Evolutionary conservation across 2,329 filamentous ascomycete species (phyloP).

Genomic region (Fusarium sp.): DNA sequence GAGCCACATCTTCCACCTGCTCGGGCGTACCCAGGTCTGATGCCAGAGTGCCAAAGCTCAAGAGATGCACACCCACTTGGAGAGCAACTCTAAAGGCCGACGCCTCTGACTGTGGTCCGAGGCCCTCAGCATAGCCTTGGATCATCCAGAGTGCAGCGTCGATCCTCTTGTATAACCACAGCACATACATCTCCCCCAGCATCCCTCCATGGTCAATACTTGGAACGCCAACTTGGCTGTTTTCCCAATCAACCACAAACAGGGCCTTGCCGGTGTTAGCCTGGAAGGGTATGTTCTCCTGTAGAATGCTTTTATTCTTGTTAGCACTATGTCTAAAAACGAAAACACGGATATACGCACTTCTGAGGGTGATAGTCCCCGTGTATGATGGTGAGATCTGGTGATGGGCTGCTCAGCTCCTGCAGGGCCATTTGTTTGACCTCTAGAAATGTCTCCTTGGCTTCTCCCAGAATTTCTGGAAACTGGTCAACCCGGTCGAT

Average conservation of each 20-base stretch:
- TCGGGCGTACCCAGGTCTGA: not conserved
- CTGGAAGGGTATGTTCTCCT: not conserved
- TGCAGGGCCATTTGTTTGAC: constrained; percentile 1
- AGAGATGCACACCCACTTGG: constrained; percentile 14
- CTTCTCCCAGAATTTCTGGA: not conserved
- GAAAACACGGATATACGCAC: not conserved
- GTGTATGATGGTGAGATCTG: not conserved
- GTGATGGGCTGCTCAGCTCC: not conserved
- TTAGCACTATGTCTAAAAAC: not conserved
- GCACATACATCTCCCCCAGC: constrained; percentile 9
- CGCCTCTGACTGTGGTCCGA: not conserved
- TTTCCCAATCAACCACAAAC: constrained; percentile 16
- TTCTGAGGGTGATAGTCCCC: constrained; percentile 12
- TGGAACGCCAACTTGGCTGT: not conserved
- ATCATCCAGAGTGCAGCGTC: constrained; percentile 2
- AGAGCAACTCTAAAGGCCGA: constrained; percentile 2
- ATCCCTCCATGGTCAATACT: constrained; percentile 15
- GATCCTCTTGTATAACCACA: not conserved
- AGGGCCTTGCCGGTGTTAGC: not conserved
- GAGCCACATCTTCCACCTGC: constrained; percentile 3
- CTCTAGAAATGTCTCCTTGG: not conserved
- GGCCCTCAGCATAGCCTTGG: constrained; percentile 3
- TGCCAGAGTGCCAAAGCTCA: constrained; percentile 10
- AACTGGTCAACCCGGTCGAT: not conserved
- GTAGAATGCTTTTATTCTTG: not conserved